A percentile compares a stretch with the other conserved stretches of the same genome.
phyloP scores from a whole-genome alignment of 2,329 filamentous ascomycete species.

The Fusarium brevicatenulatum region DNA sequence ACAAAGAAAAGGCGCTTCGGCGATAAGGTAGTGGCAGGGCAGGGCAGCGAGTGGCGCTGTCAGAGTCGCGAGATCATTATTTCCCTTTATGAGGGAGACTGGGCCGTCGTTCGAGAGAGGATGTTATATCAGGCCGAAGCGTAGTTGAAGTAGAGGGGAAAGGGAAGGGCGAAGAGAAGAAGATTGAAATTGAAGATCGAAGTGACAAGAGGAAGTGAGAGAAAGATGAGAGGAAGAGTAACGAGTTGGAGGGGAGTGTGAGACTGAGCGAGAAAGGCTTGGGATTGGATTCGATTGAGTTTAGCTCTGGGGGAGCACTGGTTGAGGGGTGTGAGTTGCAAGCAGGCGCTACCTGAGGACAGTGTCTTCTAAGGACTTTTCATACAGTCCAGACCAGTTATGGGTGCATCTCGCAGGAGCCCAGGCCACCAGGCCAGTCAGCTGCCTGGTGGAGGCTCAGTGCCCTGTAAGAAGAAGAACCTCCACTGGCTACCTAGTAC shows the following conservation, averaged over 20 bases:
- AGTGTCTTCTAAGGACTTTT: slow-evolving; percentile 8
- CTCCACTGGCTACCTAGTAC: background rate
- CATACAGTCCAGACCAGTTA: slow-evolving; percentile 15
- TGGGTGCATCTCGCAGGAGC: slow-evolving; percentile 15
- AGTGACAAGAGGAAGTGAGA: slow-evolving; percentile 37
- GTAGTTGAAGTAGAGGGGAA: slow-evolving; percentile 21
- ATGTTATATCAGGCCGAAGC: slow-evolving; percentile 32
- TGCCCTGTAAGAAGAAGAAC: slow-evolving; percentile 21
- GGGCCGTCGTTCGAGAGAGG: slow-evolving; percentile 35
- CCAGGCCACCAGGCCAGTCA: slow-evolving; percentile 18
- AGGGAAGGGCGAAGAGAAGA: slow-evolving; percentile 24
- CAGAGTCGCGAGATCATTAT: slow-evolving; percentile 45
- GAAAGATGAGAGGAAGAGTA: slow-evolving; percentile 35
- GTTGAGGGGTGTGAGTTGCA: slow-evolving; percentile 32
- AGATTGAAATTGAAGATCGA: slow-evolving; percentile 38
- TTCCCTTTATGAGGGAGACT: slow-evolving; percentile 36
- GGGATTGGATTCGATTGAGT: slow-evolving; percentile 44
- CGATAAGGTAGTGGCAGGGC: slow-evolving; percentile 41
- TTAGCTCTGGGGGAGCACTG: slow-evolving; percentile 42
- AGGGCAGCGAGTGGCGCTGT: slow-evolving; percentile 41
- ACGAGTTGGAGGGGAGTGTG: slow-evolving; percentile 34
- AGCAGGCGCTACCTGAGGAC: slow-evolving; percentile 30
- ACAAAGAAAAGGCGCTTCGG: slow-evolving; percentile 48
- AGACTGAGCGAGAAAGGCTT: slow-evolving; percentile 36
- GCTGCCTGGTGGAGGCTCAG: slow-evolving; percentile 28